Base-by-base conservation (phyloP, 352 stramenopile genomes). In the Globisporangium megalacanthum region DNA sequence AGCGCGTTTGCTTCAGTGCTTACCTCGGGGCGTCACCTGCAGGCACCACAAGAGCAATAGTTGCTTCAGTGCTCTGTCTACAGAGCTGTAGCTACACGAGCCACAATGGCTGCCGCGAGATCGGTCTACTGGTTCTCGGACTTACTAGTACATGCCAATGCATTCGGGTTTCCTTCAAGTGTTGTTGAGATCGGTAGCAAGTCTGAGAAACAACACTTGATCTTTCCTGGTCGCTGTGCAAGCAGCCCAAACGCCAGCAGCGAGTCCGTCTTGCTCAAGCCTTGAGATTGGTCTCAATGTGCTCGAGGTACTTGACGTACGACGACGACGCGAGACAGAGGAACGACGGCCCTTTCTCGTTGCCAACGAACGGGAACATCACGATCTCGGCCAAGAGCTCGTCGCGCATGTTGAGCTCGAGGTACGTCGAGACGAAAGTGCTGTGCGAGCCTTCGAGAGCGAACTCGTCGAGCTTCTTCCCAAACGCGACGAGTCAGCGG, bases 361-460 rank as follows among this genome's bases (percentile, higher is more conserved):
- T 94, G 11, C 97, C 93, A 0, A 97, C 89, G 64, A 98, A 99
- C 20, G 96, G 96, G 73, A 98, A 99, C 79, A 99, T 95, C 63
- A 99, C 96, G 71, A 97, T 98, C 69, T 99, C 96, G 64, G 99
- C 96, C 36, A 99, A 68, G 47, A 99, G 67, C 62, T 99, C 95
- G 56, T 99, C 96, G 48, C 96, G 95, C 92, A 99, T 98, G 86
- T 97, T 98, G 62, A 97, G 97, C 58, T 98, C 93, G n/a, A 99
- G 78, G 75, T 99, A 99, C 52, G 95, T 98, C 56, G 33, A 98
- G 66, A 3, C 95, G 79, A 63, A 98, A 98, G 61, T 97, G 90
- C 97, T 92, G 69, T 98, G 93, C 55, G 88, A 97, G 4, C 84
- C 89, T 68, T 96, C 88, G 14, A 95, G 66, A 14, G 85, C 89